These are phyloP conservation scores for Xylaria telfairii DNA, from an alignment of 495 filamentous ascomycete species.

Conservation along the genomic window DNA sequence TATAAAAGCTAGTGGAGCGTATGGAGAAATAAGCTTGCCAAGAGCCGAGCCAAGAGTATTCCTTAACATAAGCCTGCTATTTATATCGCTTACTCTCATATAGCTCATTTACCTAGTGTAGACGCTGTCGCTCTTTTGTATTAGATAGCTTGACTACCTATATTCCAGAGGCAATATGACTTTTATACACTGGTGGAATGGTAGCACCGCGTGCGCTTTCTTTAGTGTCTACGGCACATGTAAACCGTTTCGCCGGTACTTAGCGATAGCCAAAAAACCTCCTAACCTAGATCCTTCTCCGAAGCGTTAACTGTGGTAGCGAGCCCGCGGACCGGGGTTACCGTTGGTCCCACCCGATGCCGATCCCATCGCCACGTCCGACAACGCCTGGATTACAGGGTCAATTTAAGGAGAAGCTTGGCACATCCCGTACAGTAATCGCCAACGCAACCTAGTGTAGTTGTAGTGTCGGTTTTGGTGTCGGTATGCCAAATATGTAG, in stretches of 20 bases:
- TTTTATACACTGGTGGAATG: neutral
- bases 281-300: neutral
- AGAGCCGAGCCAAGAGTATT: neutral
- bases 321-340: neutral
- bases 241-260: neutral
- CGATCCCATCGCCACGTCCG: conserved; percentile 2
- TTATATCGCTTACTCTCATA: conserved; percentile 18
- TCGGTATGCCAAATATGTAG: conserved; percentile 9
- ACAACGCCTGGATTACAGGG: neutral
- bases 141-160: neutral
- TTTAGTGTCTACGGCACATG: neutral
- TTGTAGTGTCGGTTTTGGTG: neutral
- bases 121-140: neutral
- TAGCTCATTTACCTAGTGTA: neutral
- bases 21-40: conserved; percentile 8
- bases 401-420: conserved; percentile 15
- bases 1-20: neutral
- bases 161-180: neutral
- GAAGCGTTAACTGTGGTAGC: neutral
- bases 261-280: too few relatives aligned
- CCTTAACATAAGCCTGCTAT: conserved; percentile 4
- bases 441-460: neutral
- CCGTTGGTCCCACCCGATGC: conserved; percentile 1
- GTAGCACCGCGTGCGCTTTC: neutral
- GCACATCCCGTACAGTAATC: conserved; percentile 18